Percentiles rank a stretch among this genome's conserved stretches.
Conservation (phyloP, 2,329 filamentous ascomycete genomes). For the Epichloe bromicola region DNA sequence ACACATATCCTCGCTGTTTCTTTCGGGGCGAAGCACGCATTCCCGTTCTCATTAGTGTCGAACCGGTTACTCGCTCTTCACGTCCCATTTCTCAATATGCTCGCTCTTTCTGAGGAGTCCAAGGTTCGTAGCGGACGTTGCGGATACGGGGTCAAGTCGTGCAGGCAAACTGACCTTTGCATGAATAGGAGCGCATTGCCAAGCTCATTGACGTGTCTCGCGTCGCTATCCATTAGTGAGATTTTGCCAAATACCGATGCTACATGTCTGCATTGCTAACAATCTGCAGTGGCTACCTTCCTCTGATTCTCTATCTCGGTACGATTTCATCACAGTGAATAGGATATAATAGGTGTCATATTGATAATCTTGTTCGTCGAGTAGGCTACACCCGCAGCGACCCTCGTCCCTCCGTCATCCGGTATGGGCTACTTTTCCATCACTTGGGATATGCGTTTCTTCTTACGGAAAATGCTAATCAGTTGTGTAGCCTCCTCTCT, state of each 20-base stretch:
- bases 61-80: not conserved
- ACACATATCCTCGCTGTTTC: not conserved
- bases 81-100: constrained; percentile 32
- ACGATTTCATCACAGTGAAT: constrained; percentile 16
- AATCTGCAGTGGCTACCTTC: constrained; percentile 70
- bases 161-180: not conserved
- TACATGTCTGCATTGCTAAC: constrained; percentile 19
- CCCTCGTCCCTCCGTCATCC: constrained; percentile 63
- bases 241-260: constrained; percentile 1
- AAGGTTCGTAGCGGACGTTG: constrained; percentile 47
- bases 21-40: not conserved
- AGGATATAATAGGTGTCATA: not conserved
- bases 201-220: constrained; percentile 92
- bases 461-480: constrained; percentile 11
- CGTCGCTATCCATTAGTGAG: constrained; percentile 91
- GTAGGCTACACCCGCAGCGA: constrained; percentile 88
- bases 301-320: constrained; percentile 94
- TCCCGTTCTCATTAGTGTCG: not conserved
- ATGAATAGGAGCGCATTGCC: constrained; percentile 78
- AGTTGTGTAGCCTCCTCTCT: constrained; percentile 40
- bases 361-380: constrained; percentile 14
- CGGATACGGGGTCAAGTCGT: not conserved
- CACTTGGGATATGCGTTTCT: too few species aligned
- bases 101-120: constrained; percentile 82
- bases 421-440: constrained; percentile 25